Evolutionary conservation across 192 early-diverging fungal genomes (phyloP).

Genomic region (Phycomyces blakesleeanus): DNA sequence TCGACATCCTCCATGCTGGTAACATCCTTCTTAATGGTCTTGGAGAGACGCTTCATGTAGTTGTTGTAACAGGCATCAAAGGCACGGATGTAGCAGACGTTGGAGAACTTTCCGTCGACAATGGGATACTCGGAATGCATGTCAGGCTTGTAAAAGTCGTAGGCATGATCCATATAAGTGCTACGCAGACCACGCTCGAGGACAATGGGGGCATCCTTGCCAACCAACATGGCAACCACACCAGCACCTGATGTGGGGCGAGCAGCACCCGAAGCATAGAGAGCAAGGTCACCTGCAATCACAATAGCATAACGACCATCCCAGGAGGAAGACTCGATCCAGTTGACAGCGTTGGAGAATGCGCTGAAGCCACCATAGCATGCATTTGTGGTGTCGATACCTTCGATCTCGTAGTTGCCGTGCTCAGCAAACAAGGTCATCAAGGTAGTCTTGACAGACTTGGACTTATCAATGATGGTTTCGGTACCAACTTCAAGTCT

Average conservation of each 20-base stretch:
- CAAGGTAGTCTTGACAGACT: conserved; percentile 93
- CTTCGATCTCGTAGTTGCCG: conserved; percentile 92
- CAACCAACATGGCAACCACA: conserved; percentile 87
- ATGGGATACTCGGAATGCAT: conserved; percentile 95
- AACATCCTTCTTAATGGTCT: conserved; percentile 29
- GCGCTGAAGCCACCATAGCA: conserved; percentile 98
- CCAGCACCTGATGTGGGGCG: conserved; percentile 94
- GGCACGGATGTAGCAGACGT: conserved; percentile 87
- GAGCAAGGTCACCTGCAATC: conserved; percentile 94
- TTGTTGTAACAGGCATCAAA: conserved; percentile 85
- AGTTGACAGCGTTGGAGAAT: conserved; percentile 96
- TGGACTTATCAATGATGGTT: conserved; percentile 99
- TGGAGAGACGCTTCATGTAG: conserved; percentile 71
- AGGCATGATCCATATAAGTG: conserved; percentile 95
- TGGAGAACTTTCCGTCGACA: conserved; percentile 94
- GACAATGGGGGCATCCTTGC: conserved; percentile 89
- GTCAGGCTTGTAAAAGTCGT: conserved; percentile 99
- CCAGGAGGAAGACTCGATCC: conserved; percentile 91
- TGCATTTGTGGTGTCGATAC: conserved; percentile 97
- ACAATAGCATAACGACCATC: conserved; percentile 90
- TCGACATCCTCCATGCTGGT: conserved; percentile 62
- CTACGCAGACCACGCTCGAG: conserved; percentile 84
- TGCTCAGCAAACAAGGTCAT: conserved; percentile 93
- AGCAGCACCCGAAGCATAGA: conserved; percentile 88
- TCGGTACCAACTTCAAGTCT: conserved; percentile 97